Percentiles rank a stretch among this genome's conserved stretches.
Conservation (phyloP, 805 yeast species). For the Clavispora carvajalis region DNA sequence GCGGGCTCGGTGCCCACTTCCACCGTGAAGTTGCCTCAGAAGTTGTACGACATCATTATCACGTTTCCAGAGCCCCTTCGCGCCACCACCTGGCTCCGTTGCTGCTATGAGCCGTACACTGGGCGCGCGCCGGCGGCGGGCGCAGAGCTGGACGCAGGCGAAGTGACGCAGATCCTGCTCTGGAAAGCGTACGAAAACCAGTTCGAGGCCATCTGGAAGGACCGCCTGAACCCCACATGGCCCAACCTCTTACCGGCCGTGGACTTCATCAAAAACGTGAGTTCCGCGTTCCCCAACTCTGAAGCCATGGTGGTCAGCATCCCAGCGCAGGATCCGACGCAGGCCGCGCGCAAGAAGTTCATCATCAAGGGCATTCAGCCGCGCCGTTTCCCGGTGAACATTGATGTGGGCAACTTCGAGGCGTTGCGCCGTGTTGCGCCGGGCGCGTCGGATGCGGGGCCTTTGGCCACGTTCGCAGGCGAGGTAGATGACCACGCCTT, state of each 20-base stretch:
- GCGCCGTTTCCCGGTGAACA: constrained; percentile 51
- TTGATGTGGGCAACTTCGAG: constrained; percentile 40
- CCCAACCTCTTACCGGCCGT: constrained; percentile 76
- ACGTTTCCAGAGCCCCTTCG: constrained; percentile 77
- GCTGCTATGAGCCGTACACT: constrained; percentile 71
- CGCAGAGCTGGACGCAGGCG: constrained; percentile 48
- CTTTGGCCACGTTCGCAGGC: constrained; percentile 22
- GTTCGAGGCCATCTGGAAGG: constrained; percentile 62
- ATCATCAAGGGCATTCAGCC: constrained; percentile 95
- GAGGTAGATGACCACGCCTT: constrained; percentile 32
- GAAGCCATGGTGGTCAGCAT: constrained; percentile 87
- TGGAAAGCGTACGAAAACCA: constrained; percentile 94
- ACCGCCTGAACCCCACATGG: constrained; percentile 21
- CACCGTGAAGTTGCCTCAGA: constrained; percentile 56
- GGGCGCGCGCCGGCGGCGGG: constrained; percentile 8
- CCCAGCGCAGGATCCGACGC: constrained; percentile 24
- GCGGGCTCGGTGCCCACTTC: constrained; percentile 49
- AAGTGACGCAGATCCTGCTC: constrained; percentile 89
- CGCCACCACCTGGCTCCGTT: constrained; percentile 91
- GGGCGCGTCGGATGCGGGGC: constrained; percentile 14
- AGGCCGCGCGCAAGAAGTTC: constrained; percentile 62
- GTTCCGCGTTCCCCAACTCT: constrained; percentile 79
- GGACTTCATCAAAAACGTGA: constrained; percentile 92
- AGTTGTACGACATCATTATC: constrained; percentile 55
- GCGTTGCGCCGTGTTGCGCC: constrained; percentile 25